Base-by-base conservation (phyloP, 2,329 filamentous ascomycete species). In the Metarhizium humberi region DNA sequence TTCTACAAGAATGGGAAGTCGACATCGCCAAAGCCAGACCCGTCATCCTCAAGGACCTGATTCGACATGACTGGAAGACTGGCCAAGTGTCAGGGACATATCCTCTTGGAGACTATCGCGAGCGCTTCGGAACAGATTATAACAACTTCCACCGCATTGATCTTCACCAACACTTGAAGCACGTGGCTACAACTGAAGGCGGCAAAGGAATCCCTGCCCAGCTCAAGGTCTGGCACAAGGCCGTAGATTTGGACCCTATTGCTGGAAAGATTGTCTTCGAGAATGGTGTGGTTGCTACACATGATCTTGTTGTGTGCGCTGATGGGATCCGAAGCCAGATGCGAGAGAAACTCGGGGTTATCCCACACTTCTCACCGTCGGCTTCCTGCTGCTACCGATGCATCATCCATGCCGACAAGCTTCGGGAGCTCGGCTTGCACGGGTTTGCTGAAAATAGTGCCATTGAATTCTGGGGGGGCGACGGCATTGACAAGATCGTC, bases 391-490 rank as follows among this genome's bases (percentile, higher is more conserved):
- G 83, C 63, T 71, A 84, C 8, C 82, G 84, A 59, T 75, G 79
- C 55, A 86, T 84, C 62, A 79, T 86, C 50, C 66, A 65, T 46
- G 80, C 79, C 1, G 77, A 78, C 32, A 73, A 80, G 16, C 79
- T 78, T 8, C 71, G 78, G 16, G 71, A 72, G 51, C 69, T 81
- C 1, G 82, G 82, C 2, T 73, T 86, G 0, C 72, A 77, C 25
- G 78, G 84, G 60, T 84, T 82, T 65, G 78, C 78, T 0, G 62
- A 76, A 38, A 69, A 84, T 66, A 72, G 67, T 34, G 82, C 81
- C 1, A 71, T 86, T 5, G 80, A 86, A 64, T 86, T 84, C 68
- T 86, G 82, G 82, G 82, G 83, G 36, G 83, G 84, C n/a, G 73
- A 79, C 36, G 76, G 80, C 53, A 68, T 66, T 56, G 75, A 84